A percentile compares a stretch with the other conserved stretches of the same genome.
phyloP scores from a whole-genome alignment of 2,329 filamentous ascomycete species.

The Calonectria crousiana region DNA sequence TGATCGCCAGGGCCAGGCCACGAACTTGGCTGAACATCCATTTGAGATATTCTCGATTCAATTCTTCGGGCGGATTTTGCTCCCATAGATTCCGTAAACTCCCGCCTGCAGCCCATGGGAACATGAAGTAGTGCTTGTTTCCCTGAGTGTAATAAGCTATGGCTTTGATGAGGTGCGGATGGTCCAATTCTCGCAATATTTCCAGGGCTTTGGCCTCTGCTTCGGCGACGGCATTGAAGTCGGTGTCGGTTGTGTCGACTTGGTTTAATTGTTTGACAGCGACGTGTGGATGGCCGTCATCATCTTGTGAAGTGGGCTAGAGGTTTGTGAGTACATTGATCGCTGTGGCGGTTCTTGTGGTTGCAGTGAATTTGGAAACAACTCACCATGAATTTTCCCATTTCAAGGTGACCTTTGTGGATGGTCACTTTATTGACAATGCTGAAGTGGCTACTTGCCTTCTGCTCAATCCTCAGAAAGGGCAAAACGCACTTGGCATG shows the following conservation, averaged over 20 bases:
- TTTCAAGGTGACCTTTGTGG: conserved; percentile 17
- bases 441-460: conserved; percentile 29
- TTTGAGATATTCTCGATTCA: conserved; percentile 11
- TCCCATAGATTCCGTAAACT: conserved; percentile 31
- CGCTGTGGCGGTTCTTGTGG: too few relatives aligned
- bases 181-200: conserved; percentile 15
- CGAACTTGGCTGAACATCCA: conserved; percentile 24
- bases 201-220: conserved; percentile 14
- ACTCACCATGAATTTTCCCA: background rate
- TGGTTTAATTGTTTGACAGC: conserved; percentile 29
- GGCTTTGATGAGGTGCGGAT: conserved; percentile 25
- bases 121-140: conserved; percentile 23
- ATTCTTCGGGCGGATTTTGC: background rate
- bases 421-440: conserved; percentile 18
- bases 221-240: background rate
- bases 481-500: conserved; percentile 8
- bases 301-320: background rate
- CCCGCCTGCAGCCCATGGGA: conserved; percentile 32
- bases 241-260: conserved; percentile 14
- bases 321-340: background rate
- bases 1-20: conserved; percentile 27
- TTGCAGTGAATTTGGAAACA: too few relatives aligned
- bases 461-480: background rate
- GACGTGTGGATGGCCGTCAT: background rate
- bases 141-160: conserved; percentile 22